Evolutionary conservation across 768 basidiomycete genomes (phyloP).

Genomic region (Pleurotus pulmonarius): DNA sequence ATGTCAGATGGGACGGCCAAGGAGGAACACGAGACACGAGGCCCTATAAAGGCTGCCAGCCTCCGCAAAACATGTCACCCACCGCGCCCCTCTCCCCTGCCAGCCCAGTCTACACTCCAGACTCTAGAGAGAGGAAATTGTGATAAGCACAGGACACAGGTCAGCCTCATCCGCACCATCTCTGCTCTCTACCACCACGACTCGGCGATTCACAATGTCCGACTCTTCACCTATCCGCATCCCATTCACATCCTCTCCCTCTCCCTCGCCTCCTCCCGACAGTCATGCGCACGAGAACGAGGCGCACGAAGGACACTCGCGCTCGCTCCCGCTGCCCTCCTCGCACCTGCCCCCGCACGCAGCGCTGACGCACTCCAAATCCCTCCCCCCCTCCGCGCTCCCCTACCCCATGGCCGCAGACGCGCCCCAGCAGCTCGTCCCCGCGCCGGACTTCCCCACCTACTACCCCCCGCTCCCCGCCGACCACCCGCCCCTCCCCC

Average conservation of each 20-base stretch:
- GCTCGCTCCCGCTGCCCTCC: background rate
- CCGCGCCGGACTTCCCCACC: background rate
- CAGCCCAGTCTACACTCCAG: too few species aligned
- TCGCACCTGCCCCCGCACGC: background rate
- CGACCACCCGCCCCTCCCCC: constrained; percentile 5
- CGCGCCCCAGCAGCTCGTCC: too few species aligned
- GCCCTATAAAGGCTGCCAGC: too few species aligned
- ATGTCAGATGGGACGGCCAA: too few species aligned
- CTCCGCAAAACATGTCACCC: too few species aligned
- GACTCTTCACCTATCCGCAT: background rate
- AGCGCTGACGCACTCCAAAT: background rate
- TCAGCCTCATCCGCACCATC: too few species aligned
- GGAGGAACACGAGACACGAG: too few species aligned
- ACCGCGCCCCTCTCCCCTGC: too few species aligned
- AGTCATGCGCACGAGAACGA: too few species aligned
- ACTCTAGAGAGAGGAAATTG: too few species aligned
- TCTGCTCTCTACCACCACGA: background rate
- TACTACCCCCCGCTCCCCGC: constrained; percentile 5
- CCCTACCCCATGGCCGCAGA: background rate
- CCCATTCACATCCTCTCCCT: background rate
- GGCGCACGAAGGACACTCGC: background rate
- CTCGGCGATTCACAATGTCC: background rate
- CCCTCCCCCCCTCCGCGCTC: background rate
- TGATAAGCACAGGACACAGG: too few species aligned
- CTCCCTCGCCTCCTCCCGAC: background rate